These are phyloP conservation scores for Sporothrix brasiliensis DNA, from an alignment of 2,329 filamentous ascomycete genomes.

Conservation along the genomic window DNA sequence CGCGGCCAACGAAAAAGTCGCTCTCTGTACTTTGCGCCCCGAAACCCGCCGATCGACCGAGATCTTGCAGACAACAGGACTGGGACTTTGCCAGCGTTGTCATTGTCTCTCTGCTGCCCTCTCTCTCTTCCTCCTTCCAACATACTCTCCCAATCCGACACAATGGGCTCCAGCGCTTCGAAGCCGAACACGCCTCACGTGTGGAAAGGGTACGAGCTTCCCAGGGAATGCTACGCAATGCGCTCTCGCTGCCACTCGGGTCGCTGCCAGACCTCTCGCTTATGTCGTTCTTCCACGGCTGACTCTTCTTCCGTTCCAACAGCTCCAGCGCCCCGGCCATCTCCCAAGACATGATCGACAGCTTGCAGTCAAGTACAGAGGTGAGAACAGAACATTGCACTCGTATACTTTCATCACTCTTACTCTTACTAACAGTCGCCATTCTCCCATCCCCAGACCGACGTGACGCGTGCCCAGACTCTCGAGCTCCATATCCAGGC, in stretches of 20 bases:
- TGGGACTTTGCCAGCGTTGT: neutral
- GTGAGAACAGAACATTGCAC: constrained; percentile 54
- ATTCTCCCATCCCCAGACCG: constrained; percentile 62
- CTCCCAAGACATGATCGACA: constrained; percentile 80
- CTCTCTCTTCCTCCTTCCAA: neutral
- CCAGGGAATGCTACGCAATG: neutral
- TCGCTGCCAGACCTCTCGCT: neutral
- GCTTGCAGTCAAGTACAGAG: constrained; percentile 82
- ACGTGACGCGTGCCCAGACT: constrained; percentile 79
- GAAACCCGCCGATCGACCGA: constrained; percentile 11
- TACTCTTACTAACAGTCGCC: neutral
- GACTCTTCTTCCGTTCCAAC: constrained; percentile 41
- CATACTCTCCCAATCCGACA: constrained; percentile 37
- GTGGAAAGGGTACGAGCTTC: constrained; percentile 57
- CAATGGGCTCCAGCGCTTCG: constrained; percentile 61
- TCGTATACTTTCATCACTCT: neutral
- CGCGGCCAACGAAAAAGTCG: neutral
- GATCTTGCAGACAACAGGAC: neutral
- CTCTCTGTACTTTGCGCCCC: neutral
- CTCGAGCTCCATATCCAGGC: constrained; percentile 86
- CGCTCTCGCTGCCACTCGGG: neutral
- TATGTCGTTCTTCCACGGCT: neutral
- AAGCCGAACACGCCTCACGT: constrained; percentile 54
- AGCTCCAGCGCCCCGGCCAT: constrained; percentile 55
- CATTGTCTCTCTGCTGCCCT: neutral